Conservation (phyloP, 1,284 basidiomycete genomes). For the Chiua sp. region DNA sequence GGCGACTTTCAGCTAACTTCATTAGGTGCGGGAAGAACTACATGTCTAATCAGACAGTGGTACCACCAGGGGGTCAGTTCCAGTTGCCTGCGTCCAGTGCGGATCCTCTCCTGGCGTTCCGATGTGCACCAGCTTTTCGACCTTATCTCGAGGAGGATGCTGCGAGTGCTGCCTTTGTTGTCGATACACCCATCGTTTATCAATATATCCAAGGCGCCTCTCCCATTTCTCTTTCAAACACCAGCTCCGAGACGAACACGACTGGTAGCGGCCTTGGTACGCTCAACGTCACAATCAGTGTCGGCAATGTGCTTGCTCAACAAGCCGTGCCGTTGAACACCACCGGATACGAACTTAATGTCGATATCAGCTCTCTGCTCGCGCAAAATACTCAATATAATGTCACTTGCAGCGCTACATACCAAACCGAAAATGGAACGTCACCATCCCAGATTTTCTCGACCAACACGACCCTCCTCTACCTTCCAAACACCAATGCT, state of each 20-base stretch:
- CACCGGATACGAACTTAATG: slow-evolving; percentile 32
- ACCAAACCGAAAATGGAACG: slow-evolving; percentile 5
- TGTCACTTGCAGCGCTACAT: slow-evolving; percentile 31
- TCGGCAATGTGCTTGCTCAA: slow-evolving; percentile 47
- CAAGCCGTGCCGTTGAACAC: slow-evolving; percentile 58
- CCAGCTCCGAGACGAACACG: slow-evolving; percentile 2
- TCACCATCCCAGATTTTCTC: slow-evolving; percentile 24
- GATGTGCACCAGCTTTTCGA: slow-evolving; percentile 68
- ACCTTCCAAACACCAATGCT: slow-evolving; percentile 32
- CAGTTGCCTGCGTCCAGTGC: slow-evolving; percentile 51
- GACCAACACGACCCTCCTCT: slow-evolving; percentile 30
- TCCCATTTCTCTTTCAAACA: slow-evolving; percentile 48
- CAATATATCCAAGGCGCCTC: slow-evolving; percentile 51
- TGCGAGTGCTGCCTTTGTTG: slow-evolving; percentile 47
- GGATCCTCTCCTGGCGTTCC: slow-evolving; percentile 63
- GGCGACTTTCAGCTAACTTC: not conserved
- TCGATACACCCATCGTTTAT: slow-evolving; percentile 63
- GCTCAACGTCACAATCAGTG: slow-evolving; percentile 47
- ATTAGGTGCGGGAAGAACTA: slow-evolving; percentile 73
- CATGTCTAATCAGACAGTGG: slow-evolving; percentile 52
- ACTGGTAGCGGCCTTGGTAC: not conserved
- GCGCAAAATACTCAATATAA: slow-evolving; percentile 23
- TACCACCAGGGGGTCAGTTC: slow-evolving; percentile 68
- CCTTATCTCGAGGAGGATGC: slow-evolving; percentile 69
- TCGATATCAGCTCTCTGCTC: slow-evolving; percentile 26